Evolutionary conservation across 495 filamentous ascomycete genomes (phyloP), one percentile per base, ranked within the genome.

Genomic region (Penicillium odoratum): DNA sequence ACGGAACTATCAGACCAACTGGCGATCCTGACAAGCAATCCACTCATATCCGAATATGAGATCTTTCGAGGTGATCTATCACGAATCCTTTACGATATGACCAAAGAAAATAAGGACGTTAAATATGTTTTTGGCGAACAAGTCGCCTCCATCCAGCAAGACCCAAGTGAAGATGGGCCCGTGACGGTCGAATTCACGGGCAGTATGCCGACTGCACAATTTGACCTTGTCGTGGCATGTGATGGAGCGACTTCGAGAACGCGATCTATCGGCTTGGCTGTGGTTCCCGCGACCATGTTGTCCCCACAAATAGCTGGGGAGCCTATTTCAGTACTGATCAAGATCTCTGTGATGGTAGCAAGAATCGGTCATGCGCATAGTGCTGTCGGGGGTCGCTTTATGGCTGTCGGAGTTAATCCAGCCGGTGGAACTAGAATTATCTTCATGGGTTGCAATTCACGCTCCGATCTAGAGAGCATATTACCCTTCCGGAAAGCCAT

Each of bases 41-140:
- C 63, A 36, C 66, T 81, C 2, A 72, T 78, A 7, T 79, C 77
- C 6, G 83, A 85, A 63, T 85, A 69, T 53, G 84, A 85, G 66
- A 81, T 86, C 40, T 73, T 83, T 59, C 65, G 84, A 4, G 82
- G 80, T 3, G 76, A 83, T 53, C 53, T 87, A 28, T 73, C 70
- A 8, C 38, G 67, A 16, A 74, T 85, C 21, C 54, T 83, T 3
- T 76, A 77, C 55, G 70, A 79, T 25, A 54, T 69, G 30, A 81
- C 75, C 9, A 75, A 78, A 52, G 58, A 72, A 18, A 40, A 73
- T 48, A 55, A 69, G 4, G 69, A 69, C 13, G 69, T 82, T 55
- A 60, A 67, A 18, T 80, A 81, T 44, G 42, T 79, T 9, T 84
- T 83, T 57, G 75, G 73, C 18, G 72, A 64, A 28, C 61, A 64